Base-by-base conservation (phyloP, 768 basidiomycete genomes). In the Calocera viscosa region DNA sequence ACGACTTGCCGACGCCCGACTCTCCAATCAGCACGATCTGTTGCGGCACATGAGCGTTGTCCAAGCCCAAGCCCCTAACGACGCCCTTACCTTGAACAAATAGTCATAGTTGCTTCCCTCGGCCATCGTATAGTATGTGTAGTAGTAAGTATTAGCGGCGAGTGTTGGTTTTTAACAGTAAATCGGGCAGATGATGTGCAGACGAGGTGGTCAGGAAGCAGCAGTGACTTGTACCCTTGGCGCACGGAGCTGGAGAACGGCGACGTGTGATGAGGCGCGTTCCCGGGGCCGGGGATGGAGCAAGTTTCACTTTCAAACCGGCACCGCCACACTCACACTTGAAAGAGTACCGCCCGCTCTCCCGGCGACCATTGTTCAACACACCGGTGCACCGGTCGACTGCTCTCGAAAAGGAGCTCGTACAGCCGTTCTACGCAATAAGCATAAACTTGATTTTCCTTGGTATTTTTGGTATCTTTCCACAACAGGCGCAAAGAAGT, bases 1-100 rank as follows among this genome's bases (percentile, higher is more conserved):
- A 98, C 94, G 93, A 95, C 84, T 99, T 99, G 77, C 95, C 95
- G 75, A 99, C 95, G 69, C 95, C 95, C 70, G 94, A 96, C 79
- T 99, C 95, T 75, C 95, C 95, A 80, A 98, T 97, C 71, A 99
- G 85, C 72, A 99, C 95, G 73, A 97, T 91, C 95, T 98, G 68
- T 40, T 14, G 19, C 5, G 2, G 53, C 30, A 60, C 53, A 32
- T 60, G 53, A 60, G 19, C 8, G 30, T 2, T 10, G 26, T 60
- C 30, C 53, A 32, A 19, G 2, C 53, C 19, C 24, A 16, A 5
- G 30, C 14, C 30, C 30, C 53, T 47, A 24, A 7, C 43, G 19
- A 75, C 79, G 14, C 2, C 10, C n/a, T 33, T 64, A 94, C 95
- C 85, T 99, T 97, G 88, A 98, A 97, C 71, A 99, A 87, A 82